Percentiles rank a stretch among this genome's conserved stretches.
These are phyloP conservation scores for Hawksworthiomyces lignivorus DNA, from an alignment of 2,329 filamentous ascomycete species.

Conservation along the genomic window DNA sequence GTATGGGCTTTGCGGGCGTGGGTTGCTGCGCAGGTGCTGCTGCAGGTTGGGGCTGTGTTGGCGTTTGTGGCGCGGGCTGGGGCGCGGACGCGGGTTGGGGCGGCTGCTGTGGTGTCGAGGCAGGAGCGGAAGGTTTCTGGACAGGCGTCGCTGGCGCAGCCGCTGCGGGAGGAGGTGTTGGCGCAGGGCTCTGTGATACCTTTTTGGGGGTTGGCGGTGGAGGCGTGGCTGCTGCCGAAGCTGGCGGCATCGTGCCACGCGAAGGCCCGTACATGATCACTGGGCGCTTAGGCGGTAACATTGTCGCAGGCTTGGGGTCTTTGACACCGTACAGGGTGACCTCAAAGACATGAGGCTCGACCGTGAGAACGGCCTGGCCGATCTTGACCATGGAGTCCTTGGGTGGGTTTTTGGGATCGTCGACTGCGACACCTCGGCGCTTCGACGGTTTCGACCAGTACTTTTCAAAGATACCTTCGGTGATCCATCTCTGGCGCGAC, in stretches of 20 bases:
- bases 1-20: neutral
- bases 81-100: neutral
- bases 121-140: slow-evolving; percentile 9
- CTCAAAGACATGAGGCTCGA: slow-evolving; percentile 75
- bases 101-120: neutral
- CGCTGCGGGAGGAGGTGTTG: slow-evolving; percentile 17
- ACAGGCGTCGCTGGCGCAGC: slow-evolving; percentile 6
- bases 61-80: neutral
- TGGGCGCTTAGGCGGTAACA: slow-evolving; percentile 39
- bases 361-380: slow-evolving; percentile 64
- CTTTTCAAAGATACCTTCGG: slow-evolving; percentile 65
- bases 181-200: slow-evolving; percentile 17
- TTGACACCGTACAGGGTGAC: slow-evolving; percentile 67
- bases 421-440: slow-evolving; percentile 56
- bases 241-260: slow-evolving; percentile 52
- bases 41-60: neutral
- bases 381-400: slow-evolving; percentile 67
- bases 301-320: slow-evolving; percentile 46
- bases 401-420: slow-evolving; percentile 58
- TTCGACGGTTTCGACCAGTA: slow-evolving; percentile 70
- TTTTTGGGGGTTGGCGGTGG: slow-evolving; percentile 26
- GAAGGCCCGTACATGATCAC: slow-evolving; percentile 60
- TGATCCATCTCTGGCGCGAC: slow-evolving; percentile 67
- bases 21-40: neutral
- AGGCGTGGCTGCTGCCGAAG: slow-evolving; percentile 19